These are phyloP conservation scores for Colletotrichum scovillei DNA, from an alignment of 2,329 filamentous ascomycete species.

Conservation along the genomic window DNA sequence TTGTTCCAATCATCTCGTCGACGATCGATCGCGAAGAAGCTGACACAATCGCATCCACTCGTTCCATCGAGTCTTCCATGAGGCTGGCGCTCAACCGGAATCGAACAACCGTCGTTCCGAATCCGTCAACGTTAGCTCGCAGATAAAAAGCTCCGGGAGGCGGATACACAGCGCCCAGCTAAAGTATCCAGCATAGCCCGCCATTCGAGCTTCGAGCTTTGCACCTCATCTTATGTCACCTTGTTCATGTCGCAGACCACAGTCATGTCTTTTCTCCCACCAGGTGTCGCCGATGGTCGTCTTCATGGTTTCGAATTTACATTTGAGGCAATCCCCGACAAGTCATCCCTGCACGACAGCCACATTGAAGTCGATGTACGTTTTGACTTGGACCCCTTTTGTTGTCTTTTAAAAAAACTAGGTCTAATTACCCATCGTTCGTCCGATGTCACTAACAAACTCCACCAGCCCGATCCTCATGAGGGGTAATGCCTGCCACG, in stretches of 20 bases:
- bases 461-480: conserved; percentile 32
- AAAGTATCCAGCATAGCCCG: background rate
- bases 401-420: background rate
- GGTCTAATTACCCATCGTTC: conserved; percentile 3
- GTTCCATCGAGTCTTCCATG: conserved; percentile 22
- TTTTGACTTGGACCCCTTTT: background rate
- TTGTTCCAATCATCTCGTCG: background rate
- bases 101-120: conserved; percentile 14
- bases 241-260: conserved; percentile 11
- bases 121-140: conserved; percentile 13
- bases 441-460: conserved; percentile 26
- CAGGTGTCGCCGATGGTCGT: conserved; percentile 21
- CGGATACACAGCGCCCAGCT: background rate
- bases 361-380: conserved; percentile 34
- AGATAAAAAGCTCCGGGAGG: background rate
- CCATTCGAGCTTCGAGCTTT: background rate
- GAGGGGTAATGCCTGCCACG: conserved; percentile 30
- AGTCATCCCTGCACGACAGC: conserved; percentile 36
- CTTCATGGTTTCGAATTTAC: conserved; percentile 36
- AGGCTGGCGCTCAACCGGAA: conserved; percentile 19
- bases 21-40: background rate
- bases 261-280: conserved; percentile 28
- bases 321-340: conserved; percentile 36
- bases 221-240: background rate
- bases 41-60: conserved; percentile 12